Percentiles rank a stretch among this genome's conserved stretches.
Evolutionary conservation across 805 yeast species (phyloP).

Genomic region (Brettanomyces bruxellensis): DNA sequence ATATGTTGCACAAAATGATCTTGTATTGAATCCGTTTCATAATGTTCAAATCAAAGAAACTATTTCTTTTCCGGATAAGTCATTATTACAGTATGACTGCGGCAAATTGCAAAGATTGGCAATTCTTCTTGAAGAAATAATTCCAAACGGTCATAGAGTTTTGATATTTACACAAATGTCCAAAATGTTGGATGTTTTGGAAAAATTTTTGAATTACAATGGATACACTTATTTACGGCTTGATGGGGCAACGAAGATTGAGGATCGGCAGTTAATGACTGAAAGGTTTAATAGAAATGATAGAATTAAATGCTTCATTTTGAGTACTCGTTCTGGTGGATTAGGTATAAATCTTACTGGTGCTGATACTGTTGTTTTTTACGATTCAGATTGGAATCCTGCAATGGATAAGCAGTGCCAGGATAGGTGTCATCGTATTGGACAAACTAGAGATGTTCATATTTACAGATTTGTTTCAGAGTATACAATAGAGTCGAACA

Average conservation of each 20-base stretch:
- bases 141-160: conserved; percentile 86
- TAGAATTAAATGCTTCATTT: conserved; percentile 79
- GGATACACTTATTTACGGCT: conserved; percentile 91
- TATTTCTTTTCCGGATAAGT: conserved; percentile 94
- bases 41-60: conserved; percentile 78
- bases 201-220: conserved; percentile 86
- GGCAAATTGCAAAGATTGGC: conserved; percentile 91
- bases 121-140: conserved; percentile 60
- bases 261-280: conserved; percentile 89
- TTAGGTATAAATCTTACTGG: conserved; percentile 96
- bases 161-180: conserved; percentile 98
- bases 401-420: conserved; percentile 99
- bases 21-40: conserved; percentile 51
- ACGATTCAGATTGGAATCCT: conserved; percentile 99
- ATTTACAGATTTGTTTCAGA: conserved; percentile 94
- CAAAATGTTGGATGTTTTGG: conserved; percentile 85
- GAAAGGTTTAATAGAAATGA: conserved; percentile 87
- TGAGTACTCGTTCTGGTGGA: conserved; percentile 97
- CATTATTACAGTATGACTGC: conserved; percentile 87
- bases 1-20: conserved; percentile 19
- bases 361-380: conserved; percentile 96
- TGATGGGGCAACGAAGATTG: conserved; percentile 96
- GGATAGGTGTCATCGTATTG: conserved; percentile 98
- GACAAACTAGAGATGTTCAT: conserved; percentile 96
- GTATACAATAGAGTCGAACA: conserved; percentile 92